Conservation (phyloP, 805 yeast species). For the Torulaspora franciscae region DNA sequence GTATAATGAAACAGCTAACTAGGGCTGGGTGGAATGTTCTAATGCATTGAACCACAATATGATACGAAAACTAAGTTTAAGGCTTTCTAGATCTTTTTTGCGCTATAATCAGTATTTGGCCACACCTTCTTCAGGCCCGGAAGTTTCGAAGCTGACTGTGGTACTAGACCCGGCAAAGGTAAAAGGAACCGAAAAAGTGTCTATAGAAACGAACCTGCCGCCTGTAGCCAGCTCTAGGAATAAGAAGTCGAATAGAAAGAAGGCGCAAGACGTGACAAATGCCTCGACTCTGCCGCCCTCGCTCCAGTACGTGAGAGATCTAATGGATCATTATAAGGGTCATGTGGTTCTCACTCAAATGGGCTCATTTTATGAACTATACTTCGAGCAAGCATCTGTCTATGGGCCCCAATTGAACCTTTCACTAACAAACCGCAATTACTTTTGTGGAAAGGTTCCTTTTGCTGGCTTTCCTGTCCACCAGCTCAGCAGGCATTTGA, state of each 20-base stretch:
- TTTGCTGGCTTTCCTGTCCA: constrained; percentile 90
- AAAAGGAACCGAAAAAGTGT: neutral
- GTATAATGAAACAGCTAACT: neutral
- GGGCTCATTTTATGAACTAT: constrained; percentile 82
- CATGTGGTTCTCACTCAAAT: constrained; percentile 72
- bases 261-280: neutral
- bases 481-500: constrained; percentile 67
- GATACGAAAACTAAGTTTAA: neutral
- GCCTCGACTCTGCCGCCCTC: constrained; percentile 34
- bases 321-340: constrained; percentile 44
- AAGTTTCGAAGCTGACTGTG: constrained; percentile 11
- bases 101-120: constrained; percentile 5
- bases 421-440: constrained; percentile 56
- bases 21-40: neutral
- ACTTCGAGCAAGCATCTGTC: constrained; percentile 79
- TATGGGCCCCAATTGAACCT: constrained; percentile 68
- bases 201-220: constrained; percentile 4
- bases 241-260: neutral
- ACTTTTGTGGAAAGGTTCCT: constrained; percentile 46
- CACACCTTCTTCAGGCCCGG: constrained; percentile 4
- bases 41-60: neutral
- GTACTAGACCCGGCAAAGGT: constrained; percentile 1
- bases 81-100: neutral
- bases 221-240: neutral
- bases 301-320: constrained; percentile 35